Percentiles rank a stretch among this genome's conserved stretches.
Evolutionary conservation across 352 stramenopile species (phyloP).

Genomic region (Pythium dissotocum): DNA sequence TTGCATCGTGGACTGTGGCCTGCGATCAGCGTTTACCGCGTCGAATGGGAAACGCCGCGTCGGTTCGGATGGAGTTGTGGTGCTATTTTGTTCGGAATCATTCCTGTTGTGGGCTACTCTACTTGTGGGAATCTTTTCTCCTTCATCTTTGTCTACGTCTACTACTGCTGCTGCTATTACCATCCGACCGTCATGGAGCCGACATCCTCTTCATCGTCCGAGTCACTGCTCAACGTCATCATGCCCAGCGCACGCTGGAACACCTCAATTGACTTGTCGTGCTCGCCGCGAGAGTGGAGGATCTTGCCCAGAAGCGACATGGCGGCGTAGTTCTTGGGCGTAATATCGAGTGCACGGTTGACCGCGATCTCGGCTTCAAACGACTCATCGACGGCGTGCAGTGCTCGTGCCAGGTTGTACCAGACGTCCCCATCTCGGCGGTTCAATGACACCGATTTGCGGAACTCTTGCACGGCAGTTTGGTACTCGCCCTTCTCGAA

Average conservation of each 20-base stretch:
- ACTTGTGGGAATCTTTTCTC: slow-evolving; percentile 1
- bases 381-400: slow-evolving; percentile 54
- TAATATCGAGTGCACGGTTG: slow-evolving; percentile 52
- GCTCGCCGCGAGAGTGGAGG: slow-evolving; percentile 73
- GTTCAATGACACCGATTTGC: slow-evolving; percentile 68
- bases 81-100: slow-evolving; percentile 6
- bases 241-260: slow-evolving; percentile 76
- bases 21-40: neutral
- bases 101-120: slow-evolving; percentile 9
- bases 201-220: slow-evolving; percentile 71
- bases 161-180: slow-evolving; percentile 32
- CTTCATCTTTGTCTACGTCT: neutral
- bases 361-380: slow-evolving; percentile 73
- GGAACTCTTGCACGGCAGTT: slow-evolving; percentile 63
- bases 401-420: slow-evolving; percentile 71
- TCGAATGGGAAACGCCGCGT: slow-evolving; percentile 9
- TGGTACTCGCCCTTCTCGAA: slow-evolving; percentile 66
- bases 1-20: slow-evolving; percentile 26
- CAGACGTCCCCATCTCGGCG: slow-evolving; percentile 69
- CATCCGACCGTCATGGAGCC: slow-evolving; percentile 80
- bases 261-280: slow-evolving; percentile 72
- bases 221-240: slow-evolving; percentile 66
- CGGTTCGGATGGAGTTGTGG: slow-evolving; percentile 8
- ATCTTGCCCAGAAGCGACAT: slow-evolving; percentile 84
- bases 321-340: slow-evolving; percentile 57